Conservation (phyloP, 1,284 basidiomycete genomes). For the Caloboletus inedulis region DNA sequence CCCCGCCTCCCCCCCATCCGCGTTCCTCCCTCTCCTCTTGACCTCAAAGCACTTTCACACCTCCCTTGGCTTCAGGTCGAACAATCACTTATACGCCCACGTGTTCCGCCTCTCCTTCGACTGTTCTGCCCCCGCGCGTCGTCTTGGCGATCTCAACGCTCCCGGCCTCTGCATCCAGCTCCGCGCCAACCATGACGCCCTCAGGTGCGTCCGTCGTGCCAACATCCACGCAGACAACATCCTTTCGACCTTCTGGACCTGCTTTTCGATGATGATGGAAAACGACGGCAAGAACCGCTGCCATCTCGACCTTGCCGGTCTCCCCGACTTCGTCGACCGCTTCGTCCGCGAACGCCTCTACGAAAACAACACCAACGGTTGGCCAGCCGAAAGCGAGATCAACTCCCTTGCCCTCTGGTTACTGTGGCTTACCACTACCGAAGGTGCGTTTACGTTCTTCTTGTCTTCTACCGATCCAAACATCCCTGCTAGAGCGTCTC, state of each 20-base stretch:
- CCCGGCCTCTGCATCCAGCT: conserved; percentile 45
- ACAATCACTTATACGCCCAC: conserved; percentile 22
- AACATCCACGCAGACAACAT: conserved; percentile 42
- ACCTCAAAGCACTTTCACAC: conserved; percentile 45
- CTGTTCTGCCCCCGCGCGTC: conserved; percentile 42
- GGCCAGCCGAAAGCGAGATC: conserved; percentile 51
- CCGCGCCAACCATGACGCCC: conserved; percentile 38
- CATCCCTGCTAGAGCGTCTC: conserved; percentile 43
- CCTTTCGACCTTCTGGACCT: conserved; percentile 43
- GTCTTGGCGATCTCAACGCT: conserved; percentile 45
- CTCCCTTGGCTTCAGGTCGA: conserved; percentile 36
- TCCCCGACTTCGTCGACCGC: conserved; percentile 44
- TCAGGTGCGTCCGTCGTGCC: conserved; percentile 41
- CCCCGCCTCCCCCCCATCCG: conserved; percentile 40
- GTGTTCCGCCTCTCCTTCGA: neutral
- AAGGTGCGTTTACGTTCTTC: conserved; percentile 34
- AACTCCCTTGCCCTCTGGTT: conserved; percentile 62
- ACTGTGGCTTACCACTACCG: conserved; percentile 56
- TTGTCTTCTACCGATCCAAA: neutral
- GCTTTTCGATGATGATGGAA: conserved; percentile 67
- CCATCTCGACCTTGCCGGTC: conserved; percentile 55
- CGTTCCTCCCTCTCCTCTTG: conserved; percentile 49
- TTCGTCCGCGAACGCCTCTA: conserved; percentile 47
- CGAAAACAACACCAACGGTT: conserved; percentile 43
- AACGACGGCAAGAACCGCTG: conserved; percentile 71